These are phyloP conservation scores for Arabidopsis suecica DNA, from an alignment of 345 rosid genomes.

Conservation along the genomic window DNA sequence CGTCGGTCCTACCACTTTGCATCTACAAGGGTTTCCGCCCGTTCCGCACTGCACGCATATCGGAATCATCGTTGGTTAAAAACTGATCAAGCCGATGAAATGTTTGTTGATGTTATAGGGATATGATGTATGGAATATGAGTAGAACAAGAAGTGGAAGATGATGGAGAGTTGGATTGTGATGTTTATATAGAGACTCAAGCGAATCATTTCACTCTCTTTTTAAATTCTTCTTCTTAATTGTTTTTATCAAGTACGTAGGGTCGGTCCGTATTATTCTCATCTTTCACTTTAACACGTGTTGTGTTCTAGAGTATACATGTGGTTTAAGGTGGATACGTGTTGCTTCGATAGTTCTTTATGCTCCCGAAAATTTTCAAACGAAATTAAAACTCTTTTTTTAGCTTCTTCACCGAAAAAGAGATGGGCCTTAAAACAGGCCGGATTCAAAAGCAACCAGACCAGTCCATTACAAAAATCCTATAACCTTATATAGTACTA, in stretches of 20 bases:
- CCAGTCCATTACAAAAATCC: background rate
- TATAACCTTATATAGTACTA: background rate
- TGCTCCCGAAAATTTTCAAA: too few species aligned
- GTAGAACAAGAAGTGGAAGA: conserved; percentile 27
- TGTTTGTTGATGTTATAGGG: conserved; percentile 32
- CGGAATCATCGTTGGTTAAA: conserved; percentile 46
- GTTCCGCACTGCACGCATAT: conserved; percentile 81
- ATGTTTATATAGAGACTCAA: conserved; percentile 39
- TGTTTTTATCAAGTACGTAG: background rate
- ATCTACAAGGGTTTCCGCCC: conserved; percentile 73
- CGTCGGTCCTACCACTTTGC: conserved; percentile 89
- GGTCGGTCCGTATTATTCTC: conserved; percentile 20
- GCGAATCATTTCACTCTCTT: conserved; percentile 30
- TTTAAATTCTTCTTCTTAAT: background rate
- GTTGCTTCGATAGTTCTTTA: background rate
- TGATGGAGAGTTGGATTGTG: conserved; percentile 32
- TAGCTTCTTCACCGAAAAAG: background rate
- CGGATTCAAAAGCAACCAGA: background rate
- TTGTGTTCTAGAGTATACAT: background rate
- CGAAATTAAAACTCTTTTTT: too few species aligned
- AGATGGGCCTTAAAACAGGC: conserved; percentile 24
- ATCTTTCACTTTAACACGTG: conserved; percentile 7
- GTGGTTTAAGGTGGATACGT: conserved; percentile 28
- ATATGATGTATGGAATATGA: conserved; percentile 32
- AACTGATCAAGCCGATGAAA: conserved; percentile 13